Conservation (phyloP, 2,329 filamentous ascomycete genomes). For the Penicillium sp. region DNA sequence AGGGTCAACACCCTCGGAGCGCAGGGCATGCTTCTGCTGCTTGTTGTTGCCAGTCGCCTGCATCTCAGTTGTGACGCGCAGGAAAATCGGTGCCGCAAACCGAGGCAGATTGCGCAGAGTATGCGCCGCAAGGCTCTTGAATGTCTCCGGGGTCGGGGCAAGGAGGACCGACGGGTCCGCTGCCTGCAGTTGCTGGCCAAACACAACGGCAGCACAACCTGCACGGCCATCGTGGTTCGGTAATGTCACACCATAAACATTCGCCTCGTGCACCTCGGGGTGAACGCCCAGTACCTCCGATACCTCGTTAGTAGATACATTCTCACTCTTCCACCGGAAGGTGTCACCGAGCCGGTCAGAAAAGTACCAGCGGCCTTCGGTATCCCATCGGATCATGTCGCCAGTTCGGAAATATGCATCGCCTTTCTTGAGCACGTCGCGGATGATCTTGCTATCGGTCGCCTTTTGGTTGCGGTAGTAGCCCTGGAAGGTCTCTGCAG, state of each 20-base stretch:
- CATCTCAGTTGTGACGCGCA: conserved; percentile 67
- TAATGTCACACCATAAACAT: conserved; percentile 82
- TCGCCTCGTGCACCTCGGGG: conserved; percentile 72
- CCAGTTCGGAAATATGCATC: conserved; percentile 85
- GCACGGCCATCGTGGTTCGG: conserved; percentile 83
- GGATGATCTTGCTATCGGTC: conserved; percentile 73
- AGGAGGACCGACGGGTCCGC: conserved; percentile 26
- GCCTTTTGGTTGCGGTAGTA: conserved; percentile 78
- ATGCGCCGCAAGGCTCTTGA: conserved; percentile 67
- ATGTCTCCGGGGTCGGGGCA: conserved; percentile 45
- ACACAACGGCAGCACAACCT: conserved; percentile 76
- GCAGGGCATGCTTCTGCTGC: conserved; percentile 77
- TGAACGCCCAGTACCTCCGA: conserved; percentile 74
- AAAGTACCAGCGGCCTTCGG: conserved; percentile 76
- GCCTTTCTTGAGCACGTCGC: conserved; percentile 73
- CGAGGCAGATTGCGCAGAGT: conserved; percentile 64
- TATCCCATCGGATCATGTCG: conserved; percentile 76
- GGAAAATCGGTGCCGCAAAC: conserved; percentile 78
- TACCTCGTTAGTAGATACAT: conserved; percentile 82
- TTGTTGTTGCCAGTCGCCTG: conserved; percentile 85
- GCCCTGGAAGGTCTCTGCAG: conserved; percentile 73
- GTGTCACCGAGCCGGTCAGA: conserved; percentile 67
- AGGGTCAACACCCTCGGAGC: conserved; percentile 76
- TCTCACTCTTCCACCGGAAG: conserved; percentile 72
- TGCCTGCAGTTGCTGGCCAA: conserved; percentile 49